A percentile compares a stretch with the other conserved stretches of the same genome.
These are phyloP conservation scores for Eucalyptus grandis DNA, from an alignment of 345 rosid genomes.

Conservation along the genomic window DNA sequence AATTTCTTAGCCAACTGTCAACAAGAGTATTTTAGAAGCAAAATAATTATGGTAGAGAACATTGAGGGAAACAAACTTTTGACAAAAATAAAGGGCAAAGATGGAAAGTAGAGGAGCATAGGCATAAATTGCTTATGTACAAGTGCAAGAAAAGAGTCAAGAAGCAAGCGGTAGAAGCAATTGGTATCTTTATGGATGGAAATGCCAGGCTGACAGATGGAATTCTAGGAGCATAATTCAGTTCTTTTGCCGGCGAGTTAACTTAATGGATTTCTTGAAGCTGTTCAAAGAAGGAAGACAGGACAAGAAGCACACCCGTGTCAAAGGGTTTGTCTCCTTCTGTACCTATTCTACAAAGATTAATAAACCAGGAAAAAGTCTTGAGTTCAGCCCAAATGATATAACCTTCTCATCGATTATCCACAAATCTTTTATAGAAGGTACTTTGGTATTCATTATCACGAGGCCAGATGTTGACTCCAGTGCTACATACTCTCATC, in stretches of 20 bases:
- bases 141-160: background rate
- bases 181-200: background rate
- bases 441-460: background rate
- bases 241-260: background rate
- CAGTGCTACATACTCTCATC: background rate
- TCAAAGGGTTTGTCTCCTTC: background rate
- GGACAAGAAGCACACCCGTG: background rate
- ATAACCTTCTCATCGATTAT: background rate
- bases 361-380: background rate
- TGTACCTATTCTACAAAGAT: background rate
- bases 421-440: background rate
- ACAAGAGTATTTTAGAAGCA: background rate
- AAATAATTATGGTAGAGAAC: background rate
- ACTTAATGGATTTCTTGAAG: background rate
- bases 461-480: background rate
- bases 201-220: background rate
- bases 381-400: background rate
- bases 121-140: background rate
- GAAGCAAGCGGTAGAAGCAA: background rate
- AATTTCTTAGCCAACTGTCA: slow-evolving; percentile 13
- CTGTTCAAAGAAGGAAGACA: background rate
- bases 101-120: background rate
- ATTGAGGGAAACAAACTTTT: background rate
- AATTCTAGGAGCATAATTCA: background rate
- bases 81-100: background rate